phyloP scores from a whole-genome alignment of 805 yeast species.

The Candida glaebosa region DNA sequence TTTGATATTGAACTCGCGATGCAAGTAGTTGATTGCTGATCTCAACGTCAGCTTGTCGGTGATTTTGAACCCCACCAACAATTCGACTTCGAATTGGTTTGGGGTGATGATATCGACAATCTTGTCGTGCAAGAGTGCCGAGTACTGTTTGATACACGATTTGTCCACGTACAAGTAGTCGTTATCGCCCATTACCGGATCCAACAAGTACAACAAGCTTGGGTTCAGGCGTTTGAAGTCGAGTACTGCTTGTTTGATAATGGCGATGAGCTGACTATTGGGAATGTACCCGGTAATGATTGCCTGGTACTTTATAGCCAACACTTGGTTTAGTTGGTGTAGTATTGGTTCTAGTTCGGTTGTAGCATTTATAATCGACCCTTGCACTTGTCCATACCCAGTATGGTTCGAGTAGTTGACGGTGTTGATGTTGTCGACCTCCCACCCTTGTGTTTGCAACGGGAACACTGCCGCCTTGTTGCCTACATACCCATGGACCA shows the following conservation, averaged over 20 bases:
- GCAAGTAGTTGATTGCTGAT: constrained; percentile 48
- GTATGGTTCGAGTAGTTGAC: constrained; percentile 91
- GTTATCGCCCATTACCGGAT: constrained; percentile 82
- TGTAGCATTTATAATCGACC: constrained; percentile 45
- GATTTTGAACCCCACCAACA: constrained; percentile 55
- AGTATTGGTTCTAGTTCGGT: constrained; percentile 47
- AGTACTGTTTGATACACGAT: constrained; percentile 35
- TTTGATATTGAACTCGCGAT: constrained; percentile 45
- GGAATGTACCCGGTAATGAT: constrained; percentile 69
- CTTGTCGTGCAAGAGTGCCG: constrained; percentile 49
- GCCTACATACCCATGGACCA: constrained; percentile 94
- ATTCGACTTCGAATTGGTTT: constrained; percentile 83
- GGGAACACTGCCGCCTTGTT: constrained; percentile 90
- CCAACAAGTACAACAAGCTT: constrained; percentile 53
- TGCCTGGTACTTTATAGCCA: constrained; percentile 45
- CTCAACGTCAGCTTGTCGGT: constrained; percentile 33
- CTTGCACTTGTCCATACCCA: constrained; percentile 71
- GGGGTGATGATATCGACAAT: constrained; percentile 78
- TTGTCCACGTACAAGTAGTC: constrained; percentile 63
- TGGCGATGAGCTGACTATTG: constrained; percentile 46
- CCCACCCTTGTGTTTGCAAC: constrained; percentile 83
- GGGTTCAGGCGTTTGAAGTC: constrained; percentile 33
- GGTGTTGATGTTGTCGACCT: constrained; percentile 85
- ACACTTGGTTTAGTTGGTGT: constrained; percentile 50
- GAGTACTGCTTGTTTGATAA: constrained; percentile 28